A percentile compares a stretch with the other conserved stretches of the same genome.
Conservation (phyloP, 306 rosid genomes). For the Inga laurina region DNA sequence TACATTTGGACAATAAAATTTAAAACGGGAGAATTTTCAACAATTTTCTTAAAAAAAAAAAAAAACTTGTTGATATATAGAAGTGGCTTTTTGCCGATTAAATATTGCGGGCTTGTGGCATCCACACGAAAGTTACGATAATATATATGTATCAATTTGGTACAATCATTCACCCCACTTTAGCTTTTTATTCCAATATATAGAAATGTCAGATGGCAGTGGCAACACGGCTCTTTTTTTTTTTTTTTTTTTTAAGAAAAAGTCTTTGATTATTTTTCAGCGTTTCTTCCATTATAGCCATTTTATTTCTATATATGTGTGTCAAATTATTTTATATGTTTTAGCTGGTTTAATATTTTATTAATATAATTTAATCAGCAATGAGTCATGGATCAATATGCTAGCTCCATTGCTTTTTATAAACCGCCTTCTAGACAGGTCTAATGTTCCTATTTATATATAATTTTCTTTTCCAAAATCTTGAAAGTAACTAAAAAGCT, state of each 20-base stretch:
- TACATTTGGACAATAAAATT: no score
- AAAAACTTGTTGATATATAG: not conserved
- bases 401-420: no score
- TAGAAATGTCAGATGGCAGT: not conserved
- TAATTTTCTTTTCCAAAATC: no score
- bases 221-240: not conserved
- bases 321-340: not conserved
- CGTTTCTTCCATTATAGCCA: not conserved
- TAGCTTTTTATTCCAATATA: not conserved
- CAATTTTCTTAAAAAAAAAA: no score
- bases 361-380: not conserved
- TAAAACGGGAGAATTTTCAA: no score
- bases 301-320: not conserved
- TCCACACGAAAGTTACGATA: not conserved
- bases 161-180: not conserved
- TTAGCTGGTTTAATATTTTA: not conserved
- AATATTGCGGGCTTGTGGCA: not conserved
- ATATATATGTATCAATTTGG: not conserved
- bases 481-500: no score
- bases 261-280: not conserved
- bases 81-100: not conserved
- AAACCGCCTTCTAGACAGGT: not conserved
- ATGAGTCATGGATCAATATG: not conserved
- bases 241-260: not conserved
- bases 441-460: not conserved